A percentile compares a stretch with the other conserved stretches of the same genome.
Conservation (phyloP, 331 rosid species). For the Stylosanthes scabra region DNA sequence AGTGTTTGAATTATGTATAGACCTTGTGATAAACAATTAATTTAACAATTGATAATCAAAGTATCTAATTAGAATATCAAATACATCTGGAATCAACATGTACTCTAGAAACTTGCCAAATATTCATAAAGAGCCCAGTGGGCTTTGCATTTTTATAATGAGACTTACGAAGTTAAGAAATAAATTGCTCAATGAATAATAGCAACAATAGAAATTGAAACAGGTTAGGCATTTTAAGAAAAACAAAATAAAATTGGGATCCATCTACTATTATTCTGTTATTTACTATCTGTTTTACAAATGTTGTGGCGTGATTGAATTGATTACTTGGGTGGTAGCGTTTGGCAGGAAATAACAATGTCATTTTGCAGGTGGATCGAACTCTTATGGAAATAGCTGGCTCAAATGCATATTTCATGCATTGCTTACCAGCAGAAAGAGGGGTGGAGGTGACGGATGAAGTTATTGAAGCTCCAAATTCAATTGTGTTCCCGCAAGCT, state of each 20-base stretch:
- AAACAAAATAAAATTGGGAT: not conserved
- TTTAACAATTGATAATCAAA: not conserved
- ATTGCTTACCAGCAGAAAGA: slow-evolving; percentile 96
- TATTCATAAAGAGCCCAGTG: not conserved
- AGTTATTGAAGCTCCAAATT: slow-evolving; percentile 88
- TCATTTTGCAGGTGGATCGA: slow-evolving; percentile 63
- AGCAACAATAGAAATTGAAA: not conserved
- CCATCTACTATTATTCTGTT: not conserved
- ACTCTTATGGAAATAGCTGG: slow-evolving; percentile 88
- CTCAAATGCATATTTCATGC: slow-evolving; percentile 86
- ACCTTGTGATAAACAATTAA: not conserved
- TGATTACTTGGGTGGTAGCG: not conserved
- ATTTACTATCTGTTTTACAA: not conserved
- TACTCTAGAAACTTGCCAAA: not conserved
- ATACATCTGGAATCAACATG: not conserved
- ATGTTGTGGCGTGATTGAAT: slow-evolving; percentile 1
- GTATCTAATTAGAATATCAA: slow-evolving; percentile 1
- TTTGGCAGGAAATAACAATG: not conserved
- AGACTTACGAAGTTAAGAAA: not conserved
- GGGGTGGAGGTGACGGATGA: slow-evolving; percentile 95
- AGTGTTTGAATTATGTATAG: not conserved
- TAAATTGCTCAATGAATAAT: not conserved
- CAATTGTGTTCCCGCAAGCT: slow-evolving; percentile 94
- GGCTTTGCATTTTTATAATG: not conserved
- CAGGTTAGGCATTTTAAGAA: not conserved